Evolutionary conservation across 169 alveolate genomes (phyloP).

Genomic region (Babesia bigemina): DNA sequence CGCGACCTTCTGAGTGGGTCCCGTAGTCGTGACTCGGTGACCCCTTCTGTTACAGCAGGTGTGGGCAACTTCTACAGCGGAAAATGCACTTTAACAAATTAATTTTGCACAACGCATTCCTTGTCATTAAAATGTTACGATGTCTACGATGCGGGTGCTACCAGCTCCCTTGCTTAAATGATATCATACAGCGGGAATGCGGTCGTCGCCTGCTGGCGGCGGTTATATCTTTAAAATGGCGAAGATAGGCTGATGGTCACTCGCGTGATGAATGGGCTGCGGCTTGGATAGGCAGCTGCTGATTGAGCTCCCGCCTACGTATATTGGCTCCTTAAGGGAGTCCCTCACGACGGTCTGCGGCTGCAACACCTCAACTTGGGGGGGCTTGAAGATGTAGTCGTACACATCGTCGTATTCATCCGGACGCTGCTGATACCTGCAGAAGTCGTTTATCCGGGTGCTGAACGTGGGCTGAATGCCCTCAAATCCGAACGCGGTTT

Average conservation of each 20-base stretch:
- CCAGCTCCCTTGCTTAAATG: too few relatives aligned
- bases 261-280: slow-evolving; percentile 20
- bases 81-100: too few relatives aligned
- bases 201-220: neutral
- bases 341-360: slow-evolving; percentile 42
- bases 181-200: neutral
- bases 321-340: neutral
- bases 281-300: neutral
- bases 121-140: neutral
- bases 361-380: slow-evolving; percentile 5
- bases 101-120: too few relatives aligned
- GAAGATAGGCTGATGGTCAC: slow-evolving; percentile 53
- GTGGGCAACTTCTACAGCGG: too few relatives aligned
- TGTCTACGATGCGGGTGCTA: too few relatives aligned
- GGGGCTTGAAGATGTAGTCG: slow-evolving; percentile 52
- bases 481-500: neutral
- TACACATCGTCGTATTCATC: slow-evolving; percentile 17
- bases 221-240: slow-evolving; percentile 19
- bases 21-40: too few relatives aligned
- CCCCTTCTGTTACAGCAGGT: too few relatives aligned
- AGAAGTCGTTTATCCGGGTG: slow-evolving; percentile 52
- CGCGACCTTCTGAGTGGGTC: too few relatives aligned
- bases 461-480: slow-evolving; percentile 34
- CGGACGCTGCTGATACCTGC: slow-evolving; percentile 19
- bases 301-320: too few relatives aligned